A percentile compares a stretch with the other conserved stretches of the same genome.
phyloP scores from a whole-genome alignment of 805 yeast genomes.

The Hyphopichia homilentoma region DNA sequence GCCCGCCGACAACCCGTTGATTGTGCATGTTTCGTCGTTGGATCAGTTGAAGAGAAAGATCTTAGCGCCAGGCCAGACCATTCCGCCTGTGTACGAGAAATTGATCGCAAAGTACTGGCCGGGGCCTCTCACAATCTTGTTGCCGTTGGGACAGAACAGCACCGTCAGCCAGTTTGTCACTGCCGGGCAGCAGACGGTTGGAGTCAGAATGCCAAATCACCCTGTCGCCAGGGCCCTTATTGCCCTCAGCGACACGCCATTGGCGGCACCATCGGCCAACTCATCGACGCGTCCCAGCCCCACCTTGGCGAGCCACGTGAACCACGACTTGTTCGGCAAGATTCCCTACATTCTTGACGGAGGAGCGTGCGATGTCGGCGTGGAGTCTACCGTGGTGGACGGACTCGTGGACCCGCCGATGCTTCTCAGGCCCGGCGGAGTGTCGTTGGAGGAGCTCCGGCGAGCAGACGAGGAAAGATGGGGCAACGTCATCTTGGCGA shows the following conservation, averaged over 20 bases:
- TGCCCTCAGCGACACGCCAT: conserved; percentile 76
- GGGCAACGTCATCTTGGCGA: conserved; percentile 61
- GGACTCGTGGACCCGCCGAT: conserved; percentile 84
- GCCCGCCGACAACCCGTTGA: conserved; percentile 93
- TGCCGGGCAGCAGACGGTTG: conserved; percentile 84
- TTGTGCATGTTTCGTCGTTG: conserved; percentile 79
- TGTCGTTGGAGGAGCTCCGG: conserved; percentile 72
- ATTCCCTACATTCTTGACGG: conserved; percentile 90
- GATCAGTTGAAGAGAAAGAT: conserved; percentile 65
- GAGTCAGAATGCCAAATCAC: conserved; percentile 84
- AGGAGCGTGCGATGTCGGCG: conserved; percentile 83
- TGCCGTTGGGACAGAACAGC: conserved; percentile 48
- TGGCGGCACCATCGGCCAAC: conserved; percentile 98
- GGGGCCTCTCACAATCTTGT: conserved; percentile 85
- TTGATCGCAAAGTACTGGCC: conserved; percentile 84
- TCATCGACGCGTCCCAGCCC: conserved; percentile 96
- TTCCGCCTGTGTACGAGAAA: conserved; percentile 67
- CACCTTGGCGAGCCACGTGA: conserved; percentile 82
- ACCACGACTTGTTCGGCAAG: conserved; percentile 69
- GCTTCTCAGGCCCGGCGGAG: conserved; percentile 92
- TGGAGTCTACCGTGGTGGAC: conserved; percentile 92
- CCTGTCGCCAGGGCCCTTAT: conserved; percentile 90
- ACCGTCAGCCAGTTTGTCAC: conserved; percentile 73
- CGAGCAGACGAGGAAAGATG: conserved; percentile 65
- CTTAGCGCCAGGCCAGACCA: conserved; percentile 41